Conservation (phyloP, 1,139 yeast species). For the Yamadazyma taylorii region DNA sequence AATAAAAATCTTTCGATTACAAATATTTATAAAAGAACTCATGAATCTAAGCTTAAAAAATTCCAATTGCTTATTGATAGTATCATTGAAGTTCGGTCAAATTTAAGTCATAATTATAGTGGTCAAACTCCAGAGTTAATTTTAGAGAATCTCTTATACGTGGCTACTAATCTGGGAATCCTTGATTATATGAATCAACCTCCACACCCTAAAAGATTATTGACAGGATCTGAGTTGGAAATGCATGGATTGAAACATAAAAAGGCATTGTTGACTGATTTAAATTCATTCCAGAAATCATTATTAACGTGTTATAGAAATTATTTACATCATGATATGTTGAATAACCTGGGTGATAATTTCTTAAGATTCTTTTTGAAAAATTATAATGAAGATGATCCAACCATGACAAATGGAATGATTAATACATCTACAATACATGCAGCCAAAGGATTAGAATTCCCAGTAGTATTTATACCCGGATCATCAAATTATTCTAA, state of each 20-base stretch:
- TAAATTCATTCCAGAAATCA: conserved; percentile 29
- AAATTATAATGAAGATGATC: conserved; percentile 46
- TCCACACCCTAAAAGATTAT: not conserved
- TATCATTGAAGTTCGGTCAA: conserved; percentile 15
- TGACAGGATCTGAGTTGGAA: conserved; percentile 5
- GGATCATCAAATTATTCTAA: conserved; percentile 26
- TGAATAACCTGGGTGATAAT: conserved; percentile 15
- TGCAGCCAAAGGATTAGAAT: conserved; percentile 71
- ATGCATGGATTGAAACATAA: conserved; percentile 11
- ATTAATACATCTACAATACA: conserved; percentile 65
- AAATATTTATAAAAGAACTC: conserved; percentile 9
- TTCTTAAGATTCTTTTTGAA: conserved; percentile 43
- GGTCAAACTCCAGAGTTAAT: conserved; percentile 19
- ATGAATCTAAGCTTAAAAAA: conserved; percentile 3
- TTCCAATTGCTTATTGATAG: conserved; percentile 13
- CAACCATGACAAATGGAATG: conserved; percentile 25
- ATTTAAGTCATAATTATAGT: conserved; percentile 9
- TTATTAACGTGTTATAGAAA: conserved; percentile 21
- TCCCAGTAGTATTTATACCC: conserved; percentile 63
- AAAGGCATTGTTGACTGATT: conserved; percentile 17
- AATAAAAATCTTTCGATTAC: conserved; percentile 6
- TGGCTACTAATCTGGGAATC: conserved; percentile 23
- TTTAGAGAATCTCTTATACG: conserved; percentile 20
- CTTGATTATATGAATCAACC: conserved; percentile 24
- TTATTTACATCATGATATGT: conserved; percentile 13